Evolutionary conservation across 2,329 filamentous ascomycete species (phyloP), one percentile per base, ranked within the genome.

Genomic region (Penicillium sp.): DNA sequence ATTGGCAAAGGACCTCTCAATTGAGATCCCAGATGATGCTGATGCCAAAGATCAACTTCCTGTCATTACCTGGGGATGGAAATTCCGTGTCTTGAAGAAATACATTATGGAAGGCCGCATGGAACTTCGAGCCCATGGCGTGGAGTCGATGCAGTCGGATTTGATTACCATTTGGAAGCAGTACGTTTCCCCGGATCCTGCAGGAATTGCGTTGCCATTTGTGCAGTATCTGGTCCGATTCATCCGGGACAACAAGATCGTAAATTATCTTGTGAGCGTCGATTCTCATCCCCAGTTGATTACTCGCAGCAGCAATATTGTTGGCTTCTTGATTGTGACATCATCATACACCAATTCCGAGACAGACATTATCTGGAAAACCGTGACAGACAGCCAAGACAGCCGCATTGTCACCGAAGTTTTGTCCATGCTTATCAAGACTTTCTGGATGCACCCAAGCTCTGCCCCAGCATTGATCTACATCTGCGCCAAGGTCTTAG

Each of bases 281-380:
- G 92, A 92, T 53, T 97, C 93, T 29, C 94, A 97, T 67, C 91
- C 92, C 1, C 92, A 96, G 68, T 85, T 97, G 51, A 94, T 95
- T 20, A 81, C 83, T 33, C 86, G 92, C 62, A 90, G 90, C 66
- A 82, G 83, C 40, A 96, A 96, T 60, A 89, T 97, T 51, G 80
- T 97, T 46, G 90, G 90, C 1, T 97, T 97, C 67, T 79, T 97
- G 49, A 83, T 91, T 22, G 89, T 94, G 14, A 94, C 90, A 0
- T 81, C 82, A 51, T 87, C 85, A 14, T 96, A 93, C 72, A 84
- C 82, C 0, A 73, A 85, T 31, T 75, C 81, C 20, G 88, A 95
- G 67, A 89, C 89, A 1, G 89, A 96, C 67, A 81, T 84, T 15
- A 84, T 97, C 58, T 97, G 93, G 93, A 85, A 87, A 56, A 90